A percentile compares a stretch with the other conserved stretches of the same genome.
Evolutionary conservation across 169 alveolate genomes (phyloP).

Genomic region (Babesia divergens): DNA sequence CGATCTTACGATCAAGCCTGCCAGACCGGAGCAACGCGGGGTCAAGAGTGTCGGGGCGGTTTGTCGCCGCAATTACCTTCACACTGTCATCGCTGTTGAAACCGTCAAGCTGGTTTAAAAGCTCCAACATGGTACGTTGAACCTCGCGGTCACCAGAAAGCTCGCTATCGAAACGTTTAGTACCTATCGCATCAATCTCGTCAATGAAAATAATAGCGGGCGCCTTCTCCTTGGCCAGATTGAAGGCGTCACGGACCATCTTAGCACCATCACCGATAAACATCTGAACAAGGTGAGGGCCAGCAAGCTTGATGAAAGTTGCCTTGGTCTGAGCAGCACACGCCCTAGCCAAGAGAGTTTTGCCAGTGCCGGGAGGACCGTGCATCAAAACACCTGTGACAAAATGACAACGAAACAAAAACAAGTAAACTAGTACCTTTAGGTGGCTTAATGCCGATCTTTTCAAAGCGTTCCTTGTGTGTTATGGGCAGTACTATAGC

Average conservation of each 20-base stretch:
- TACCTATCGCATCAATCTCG: conserved; percentile 99
- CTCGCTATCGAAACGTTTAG: conserved; percentile 93
- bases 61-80: conserved; percentile 97
- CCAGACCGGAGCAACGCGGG: conserved; percentile 99
- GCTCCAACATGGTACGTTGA: conserved; percentile 98
- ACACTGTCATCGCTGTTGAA: conserved; percentile 88
- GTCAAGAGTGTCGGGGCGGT: conserved; percentile 98
- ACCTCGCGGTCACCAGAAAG: conserved; percentile 97
- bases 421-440: conserved; percentile 76
- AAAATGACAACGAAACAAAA: neutral
- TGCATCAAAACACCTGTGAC: conserved; percentile 91
- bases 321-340: conserved; percentile 97
- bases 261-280: conserved; percentile 99
- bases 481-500: conserved; percentile 99
- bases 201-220: conserved; percentile 98
- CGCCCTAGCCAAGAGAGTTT: conserved; percentile 92
- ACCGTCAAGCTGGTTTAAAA: conserved; percentile 95
- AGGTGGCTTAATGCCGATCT: conserved; percentile 98
- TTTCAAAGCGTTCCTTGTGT: conserved; percentile 97
- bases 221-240: conserved; percentile 98
- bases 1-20: conserved; percentile 98
- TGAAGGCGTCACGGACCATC: conserved; percentile 98
- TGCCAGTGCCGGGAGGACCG: conserved; percentile 99
- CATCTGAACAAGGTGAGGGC: conserved; percentile 99
- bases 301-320: conserved; percentile 97